phyloP scores from a whole-genome alignment of 2,329 filamentous ascomycete species.

The Cladosporium colombiae region DNA sequence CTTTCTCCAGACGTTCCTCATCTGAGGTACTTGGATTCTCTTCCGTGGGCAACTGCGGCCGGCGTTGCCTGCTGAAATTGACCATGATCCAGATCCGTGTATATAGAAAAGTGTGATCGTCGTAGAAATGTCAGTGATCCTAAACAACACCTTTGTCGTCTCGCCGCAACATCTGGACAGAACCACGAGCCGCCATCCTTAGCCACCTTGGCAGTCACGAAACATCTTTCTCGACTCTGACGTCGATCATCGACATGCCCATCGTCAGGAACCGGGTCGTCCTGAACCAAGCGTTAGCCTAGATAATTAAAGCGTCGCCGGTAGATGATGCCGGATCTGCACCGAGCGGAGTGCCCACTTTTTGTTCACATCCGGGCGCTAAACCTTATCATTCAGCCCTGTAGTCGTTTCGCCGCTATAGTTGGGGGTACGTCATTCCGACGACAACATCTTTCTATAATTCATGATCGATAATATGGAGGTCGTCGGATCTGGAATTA shows the following conservation, averaged over 20 bases:
- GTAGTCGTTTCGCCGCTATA: not conserved
- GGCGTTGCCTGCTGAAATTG: not conserved
- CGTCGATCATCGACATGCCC: not conserved
- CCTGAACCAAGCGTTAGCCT: not conserved
- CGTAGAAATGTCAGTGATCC: not conserved
- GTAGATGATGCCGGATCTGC: slow-evolving; percentile 9
- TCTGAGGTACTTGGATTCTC: not conserved
- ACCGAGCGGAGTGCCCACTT: not conserved
- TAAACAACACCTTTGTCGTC: not conserved
- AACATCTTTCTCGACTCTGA: not conserved
- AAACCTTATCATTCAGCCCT: not conserved
- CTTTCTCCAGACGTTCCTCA: slow-evolving; percentile 4
- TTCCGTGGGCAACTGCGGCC: not conserved
- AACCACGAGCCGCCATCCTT: not conserved
- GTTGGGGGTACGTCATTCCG: not conserved
- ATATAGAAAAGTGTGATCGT: no score
- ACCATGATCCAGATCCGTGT: not conserved
- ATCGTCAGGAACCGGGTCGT: not conserved
- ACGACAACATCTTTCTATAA: not conserved
- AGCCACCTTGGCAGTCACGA: slow-evolving; percentile 1
- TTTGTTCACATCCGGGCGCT: not conserved
- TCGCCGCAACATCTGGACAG: not conserved
- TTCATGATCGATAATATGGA: not conserved
- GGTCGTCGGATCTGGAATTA: not conserved
- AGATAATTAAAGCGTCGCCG: slow-evolving; percentile 10